Percentiles rank a stretch among this genome's conserved stretches.
These are phyloP conservation scores for Aspergillus phoenicis DNA, from an alignment of 2,329 filamentous ascomycete genomes.

Conservation along the genomic window DNA sequence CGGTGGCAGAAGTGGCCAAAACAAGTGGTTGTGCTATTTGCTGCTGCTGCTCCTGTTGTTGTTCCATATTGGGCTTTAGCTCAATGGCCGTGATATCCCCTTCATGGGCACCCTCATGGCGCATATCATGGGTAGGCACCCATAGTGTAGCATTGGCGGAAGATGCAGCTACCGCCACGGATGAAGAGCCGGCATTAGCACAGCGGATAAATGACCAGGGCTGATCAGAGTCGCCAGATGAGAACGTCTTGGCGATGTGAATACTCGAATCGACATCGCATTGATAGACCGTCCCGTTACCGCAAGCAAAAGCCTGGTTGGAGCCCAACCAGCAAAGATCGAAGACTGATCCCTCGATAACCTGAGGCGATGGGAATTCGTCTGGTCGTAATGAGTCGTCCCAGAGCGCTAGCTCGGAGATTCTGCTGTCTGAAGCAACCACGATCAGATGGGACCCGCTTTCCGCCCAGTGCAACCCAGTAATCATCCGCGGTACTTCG, in stretches of 20 bases:
- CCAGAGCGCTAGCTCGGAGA: slow-evolving; percentile 49
- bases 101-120: slow-evolving; percentile 43
- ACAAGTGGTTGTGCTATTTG: slow-evolving; percentile 29
- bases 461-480: slow-evolving; percentile 46
- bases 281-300: slow-evolving; percentile 44
- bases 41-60: slow-evolving; percentile 7
- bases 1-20: slow-evolving; percentile 50
- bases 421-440: slow-evolving; percentile 46
- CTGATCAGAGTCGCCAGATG: slow-evolving; percentile 31
- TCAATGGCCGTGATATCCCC: slow-evolving; percentile 49
- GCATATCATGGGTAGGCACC: slow-evolving; percentile 49
- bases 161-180: slow-evolving; percentile 45
- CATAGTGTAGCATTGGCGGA: slow-evolving; percentile 44
- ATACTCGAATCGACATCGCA: slow-evolving; percentile 44
- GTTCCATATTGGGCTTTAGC: slow-evolving; percentile 35
- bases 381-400: slow-evolving; percentile 43
- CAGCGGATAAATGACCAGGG: slow-evolving; percentile 48
- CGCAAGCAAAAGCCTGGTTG: slow-evolving; percentile 43
- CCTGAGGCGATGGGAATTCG: slow-evolving; percentile 39
- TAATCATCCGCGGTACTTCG: slow-evolving; percentile 48
- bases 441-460: slow-evolving; percentile 44
- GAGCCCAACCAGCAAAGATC: slow-evolving; percentile 48
- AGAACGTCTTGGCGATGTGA: slow-evolving; percentile 38
- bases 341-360: slow-evolving; percentile 43
- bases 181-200: slow-evolving; percentile 28